Evolutionary conservation across 306 rosid species (phyloP).

Genomic region (Benincasa hispida): DNA sequence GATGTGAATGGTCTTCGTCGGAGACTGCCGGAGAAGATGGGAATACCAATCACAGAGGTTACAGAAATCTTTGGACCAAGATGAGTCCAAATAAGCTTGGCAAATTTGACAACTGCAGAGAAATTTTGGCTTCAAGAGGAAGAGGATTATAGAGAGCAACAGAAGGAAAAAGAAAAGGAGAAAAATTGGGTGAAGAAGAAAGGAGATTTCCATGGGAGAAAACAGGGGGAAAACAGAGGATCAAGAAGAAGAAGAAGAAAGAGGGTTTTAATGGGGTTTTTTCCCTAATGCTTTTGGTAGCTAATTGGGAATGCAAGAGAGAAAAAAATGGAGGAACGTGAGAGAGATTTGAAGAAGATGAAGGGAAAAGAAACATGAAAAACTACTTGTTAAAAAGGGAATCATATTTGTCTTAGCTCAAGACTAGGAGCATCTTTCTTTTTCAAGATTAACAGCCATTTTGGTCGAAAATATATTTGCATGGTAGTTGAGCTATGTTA

Average conservation of each 20-base stretch:
- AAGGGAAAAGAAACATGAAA: not conserved
- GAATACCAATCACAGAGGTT: constrained; percentile 79
- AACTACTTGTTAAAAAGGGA: not conserved
- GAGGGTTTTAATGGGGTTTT: not conserved
- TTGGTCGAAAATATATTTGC: too few relatives aligned
- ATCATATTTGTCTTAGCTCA: not conserved
- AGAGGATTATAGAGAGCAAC: not conserved
- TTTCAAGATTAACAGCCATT: too few relatives aligned
- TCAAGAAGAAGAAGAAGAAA: not conserved
- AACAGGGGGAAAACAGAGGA: not conserved
- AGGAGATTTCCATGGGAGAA: constrained; percentile 7
- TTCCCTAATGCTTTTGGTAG: not conserved
- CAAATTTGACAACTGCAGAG: constrained; percentile 57
- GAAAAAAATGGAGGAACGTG: not conserved
- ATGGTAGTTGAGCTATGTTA: too few relatives aligned
- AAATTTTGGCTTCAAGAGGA: not conserved
- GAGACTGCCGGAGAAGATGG: constrained; percentile 43
- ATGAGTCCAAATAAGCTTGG: constrained; percentile 33
- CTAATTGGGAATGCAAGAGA: too few relatives aligned
- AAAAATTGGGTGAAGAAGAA: not conserved
- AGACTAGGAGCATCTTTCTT: not conserved
- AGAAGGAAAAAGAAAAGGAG: not conserved
- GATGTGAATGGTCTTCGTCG: constrained; percentile 54
- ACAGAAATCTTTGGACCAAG: constrained; percentile 42
- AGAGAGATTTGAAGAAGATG: not conserved